Percentiles rank a stretch among this genome's conserved stretches.
Evolutionary conservation across 176 grass and related monocot genomes (phyloP).

Genomic region (Pontederia paniculata): DNA sequence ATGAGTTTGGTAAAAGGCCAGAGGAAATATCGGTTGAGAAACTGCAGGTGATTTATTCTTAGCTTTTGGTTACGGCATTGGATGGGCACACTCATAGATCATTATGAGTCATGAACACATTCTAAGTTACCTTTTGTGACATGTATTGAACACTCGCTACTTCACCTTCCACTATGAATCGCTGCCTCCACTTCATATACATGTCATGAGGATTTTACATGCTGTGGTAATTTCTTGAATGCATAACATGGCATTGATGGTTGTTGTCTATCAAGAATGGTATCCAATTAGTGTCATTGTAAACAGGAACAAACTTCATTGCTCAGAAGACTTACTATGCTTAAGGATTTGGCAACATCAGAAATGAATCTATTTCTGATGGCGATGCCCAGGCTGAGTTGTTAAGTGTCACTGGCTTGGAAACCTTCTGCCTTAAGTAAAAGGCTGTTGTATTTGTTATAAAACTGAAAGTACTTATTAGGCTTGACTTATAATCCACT

Average conservation of each 20-base stretch:
- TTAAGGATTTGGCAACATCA: constrained; percentile 56
- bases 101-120: background rate
- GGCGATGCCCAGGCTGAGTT: constrained; percentile 41
- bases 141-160: constrained; percentile 61
- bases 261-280: constrained; percentile 21
- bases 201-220: constrained; percentile 88
- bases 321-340: constrained; percentile 58
- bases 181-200: constrained; percentile 78
- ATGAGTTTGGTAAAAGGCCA: constrained; percentile 81
- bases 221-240: constrained; percentile 66
- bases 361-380: constrained; percentile 38
- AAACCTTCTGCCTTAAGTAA: constrained; percentile 72
- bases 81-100: constrained; percentile 1
- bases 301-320: constrained; percentile 79
- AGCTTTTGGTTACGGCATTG: constrained; percentile 19
- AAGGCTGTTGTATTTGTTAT: constrained; percentile 41
- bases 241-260: constrained; percentile 8
- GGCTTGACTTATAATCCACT: constrained; percentile 15
- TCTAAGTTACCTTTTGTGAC: constrained; percentile 27
- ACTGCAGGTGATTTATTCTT: constrained; percentile 53
- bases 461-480: constrained; percentile 32
- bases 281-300: constrained; percentile 16
- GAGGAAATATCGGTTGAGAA: constrained; percentile 94
- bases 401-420: constrained; percentile 74
- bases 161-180: constrained; percentile 82